Percentiles rank a stretch among this genome's conserved stretches.
phyloP scores from a whole-genome alignment of 192 early-diverging fungal species.

The Lobosporangium transversale region DNA sequence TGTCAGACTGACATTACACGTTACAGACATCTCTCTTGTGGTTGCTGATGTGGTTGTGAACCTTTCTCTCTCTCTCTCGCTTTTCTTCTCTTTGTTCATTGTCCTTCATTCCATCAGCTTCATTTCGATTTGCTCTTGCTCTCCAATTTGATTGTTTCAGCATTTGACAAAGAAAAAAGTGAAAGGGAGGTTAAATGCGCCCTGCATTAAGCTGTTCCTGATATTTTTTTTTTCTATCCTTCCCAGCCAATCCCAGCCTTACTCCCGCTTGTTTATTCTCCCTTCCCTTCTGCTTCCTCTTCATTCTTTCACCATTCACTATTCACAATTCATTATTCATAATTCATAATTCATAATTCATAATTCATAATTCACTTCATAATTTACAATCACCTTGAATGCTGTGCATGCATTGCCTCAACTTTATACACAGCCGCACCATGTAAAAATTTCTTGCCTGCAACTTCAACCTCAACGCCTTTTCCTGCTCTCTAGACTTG shows the following conservation, averaged over 20 bases:
- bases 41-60: too few relatives aligned
- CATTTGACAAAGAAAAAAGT: not conserved
- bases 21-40: too few relatives aligned
- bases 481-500: not conserved
- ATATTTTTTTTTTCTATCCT: not conserved
- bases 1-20: too few relatives aligned
- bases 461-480: not conserved
- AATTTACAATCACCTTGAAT: not conserved
- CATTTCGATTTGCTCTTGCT: not conserved
- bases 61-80: not conserved
- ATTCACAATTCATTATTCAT: too few relatives aligned
- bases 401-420: conserved; percentile 2
- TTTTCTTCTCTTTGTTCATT: not conserved
- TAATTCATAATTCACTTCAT: too few relatives aligned
- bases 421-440: conserved; percentile 1
- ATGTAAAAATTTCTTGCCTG: not conserved
- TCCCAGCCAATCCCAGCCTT: too few relatives aligned
- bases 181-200: not conserved
- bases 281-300: conserved; percentile 2
- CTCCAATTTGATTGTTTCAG: not conserved
- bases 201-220: not conserved
- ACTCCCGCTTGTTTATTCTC: not conserved
- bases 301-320: conserved; percentile 5
- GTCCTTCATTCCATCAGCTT: not conserved
- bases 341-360: too few relatives aligned